Evolutionary conservation across 2,329 filamentous ascomycete species (phyloP), one percentile per base, ranked within the genome.

Genomic region (Teratosphaeria viscida): DNA sequence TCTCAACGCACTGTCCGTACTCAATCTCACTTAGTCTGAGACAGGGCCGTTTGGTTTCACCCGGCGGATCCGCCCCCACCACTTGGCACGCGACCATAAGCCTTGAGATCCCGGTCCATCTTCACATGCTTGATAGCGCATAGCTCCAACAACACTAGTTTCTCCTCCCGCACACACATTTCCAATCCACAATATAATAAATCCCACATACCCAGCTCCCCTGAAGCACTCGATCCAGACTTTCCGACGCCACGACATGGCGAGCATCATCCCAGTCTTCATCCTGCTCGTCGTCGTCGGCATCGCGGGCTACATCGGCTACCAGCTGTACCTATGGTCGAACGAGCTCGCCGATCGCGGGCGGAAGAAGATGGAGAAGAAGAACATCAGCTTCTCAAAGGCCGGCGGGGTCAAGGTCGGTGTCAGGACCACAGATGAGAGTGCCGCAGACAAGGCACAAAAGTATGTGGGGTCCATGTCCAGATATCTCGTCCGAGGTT

Each of bases 341-440:
- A 79, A 78, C 74, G 81, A 88, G 72, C 85, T 92, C 67, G 81
- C 83, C 62, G 78, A 83, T 61, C 79, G 82, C 60, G 86, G 87
- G 54, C 82, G 81, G 55, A 79, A 86, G 73, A 84, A 84, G 69
- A 88, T 91, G 82, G 84, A 86, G 72, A 84, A 84, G 76, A 88
- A 87, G 77, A 87, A 91, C 71, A 82, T 92, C 59, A 78, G 84
- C 49, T 88, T 90, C 73, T 86, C 85, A 47, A 89, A 88, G 71
- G 88, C 90, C 59, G 88, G 88, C 59, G 75, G 89, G 62, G 82
- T 83, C 67, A 81, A 81, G 61, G 86, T 92, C 53, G 85, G 85
- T 55, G 81, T 92, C 62, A 87, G 86, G 74, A 80, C 89, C 62
- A 74, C 81, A 64, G 81, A 82, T 58, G 88, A 91, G 75, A 82